Evolutionary conservation across 345 rosid species (phyloP).

Genomic region (Boechera retrofracta): DNA sequence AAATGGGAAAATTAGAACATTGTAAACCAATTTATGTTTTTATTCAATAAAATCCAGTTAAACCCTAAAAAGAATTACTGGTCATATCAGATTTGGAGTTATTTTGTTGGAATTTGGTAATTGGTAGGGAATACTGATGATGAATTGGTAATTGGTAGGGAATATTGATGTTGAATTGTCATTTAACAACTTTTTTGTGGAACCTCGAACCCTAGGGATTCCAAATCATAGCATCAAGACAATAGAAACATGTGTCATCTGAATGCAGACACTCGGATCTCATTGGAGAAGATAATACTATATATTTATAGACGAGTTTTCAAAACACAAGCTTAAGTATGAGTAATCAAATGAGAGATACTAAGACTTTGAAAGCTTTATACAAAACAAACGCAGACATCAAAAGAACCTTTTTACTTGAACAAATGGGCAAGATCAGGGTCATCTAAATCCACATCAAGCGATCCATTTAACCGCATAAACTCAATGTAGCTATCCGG

Average conservation of each 20-base stretch:
- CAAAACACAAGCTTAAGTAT: constrained; percentile 11
- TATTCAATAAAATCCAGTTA: neutral
- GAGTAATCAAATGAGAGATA: neutral
- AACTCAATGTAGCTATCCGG: constrained; percentile 70
- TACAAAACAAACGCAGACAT: constrained; percentile 17
- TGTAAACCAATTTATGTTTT: neutral
- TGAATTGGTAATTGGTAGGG: neutral
- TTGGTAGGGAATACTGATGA: neutral
- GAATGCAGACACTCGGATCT: constrained; percentile 11
- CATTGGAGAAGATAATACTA: neutral
- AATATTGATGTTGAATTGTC: neutral
- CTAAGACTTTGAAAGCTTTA: constrained; percentile 10
- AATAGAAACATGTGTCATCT: neutral
- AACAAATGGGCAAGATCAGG: constrained; percentile 77
- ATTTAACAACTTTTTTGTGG: neutral
- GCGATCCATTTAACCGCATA: constrained; percentile 68
- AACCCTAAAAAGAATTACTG: neutral
- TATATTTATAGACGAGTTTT: neutral
- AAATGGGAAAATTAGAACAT: neutral
- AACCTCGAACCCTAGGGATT: neutral
- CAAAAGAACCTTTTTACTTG: constrained; percentile 31
- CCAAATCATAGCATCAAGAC: constrained; percentile 2
- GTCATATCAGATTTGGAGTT: neutral
- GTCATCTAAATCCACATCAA: constrained; percentile 76
- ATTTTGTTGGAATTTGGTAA: neutral